Percentiles rank a stretch among this genome's conserved stretches.
These are phyloP conservation scores for Cordyceps farinosa DNA, from an alignment of 2,329 filamentous ascomycete genomes.

Conservation along the genomic window DNA sequence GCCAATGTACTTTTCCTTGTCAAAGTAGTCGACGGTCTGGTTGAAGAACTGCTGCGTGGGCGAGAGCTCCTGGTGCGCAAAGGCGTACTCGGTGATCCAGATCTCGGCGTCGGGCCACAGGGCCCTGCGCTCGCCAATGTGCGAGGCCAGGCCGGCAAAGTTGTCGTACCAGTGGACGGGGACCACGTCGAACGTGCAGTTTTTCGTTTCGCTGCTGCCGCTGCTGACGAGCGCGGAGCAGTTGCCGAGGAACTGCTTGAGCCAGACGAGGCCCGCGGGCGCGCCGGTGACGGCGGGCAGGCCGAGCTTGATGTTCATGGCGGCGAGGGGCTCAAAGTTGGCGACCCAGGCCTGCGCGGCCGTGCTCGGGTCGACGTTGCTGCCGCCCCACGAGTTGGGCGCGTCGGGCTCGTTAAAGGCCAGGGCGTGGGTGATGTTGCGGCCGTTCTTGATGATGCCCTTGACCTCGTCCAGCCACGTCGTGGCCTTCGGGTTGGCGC, in stretches of 20 bases:
- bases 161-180: conserved; percentile 66
- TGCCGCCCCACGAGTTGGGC: conserved; percentile 53
- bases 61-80: conserved; percentile 51
- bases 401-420: conserved; percentile 78
- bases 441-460: conserved; percentile 45
- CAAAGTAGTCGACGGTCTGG: conserved; percentile 61
- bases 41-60: conserved; percentile 67
- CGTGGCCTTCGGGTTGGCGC: conserved; percentile 45
- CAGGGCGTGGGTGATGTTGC: conserved; percentile 65
- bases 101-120: conserved; percentile 58
- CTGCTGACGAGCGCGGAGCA: conserved; percentile 57
- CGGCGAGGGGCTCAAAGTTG: conserved; percentile 66
- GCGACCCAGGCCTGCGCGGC: conserved; percentile 68
- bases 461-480: conserved; percentile 60
- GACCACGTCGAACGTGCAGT: conserved; percentile 62
- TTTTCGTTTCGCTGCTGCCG: conserved; percentile 33
- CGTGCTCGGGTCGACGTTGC: conserved; percentile 52
- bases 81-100: conserved; percentile 78
- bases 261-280: conserved; percentile 60
- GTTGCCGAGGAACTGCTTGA: conserved; percentile 60
- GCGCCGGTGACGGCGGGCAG: conserved; percentile 67
- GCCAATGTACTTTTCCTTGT: conserved; percentile 52
- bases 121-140: conserved; percentile 52
- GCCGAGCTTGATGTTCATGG: conserved; percentile 63
- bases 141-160: conserved; percentile 64